Evolutionary conservation across 345 rosid genomes (phyloP).

Genomic region (Heritiera littoralis): DNA sequence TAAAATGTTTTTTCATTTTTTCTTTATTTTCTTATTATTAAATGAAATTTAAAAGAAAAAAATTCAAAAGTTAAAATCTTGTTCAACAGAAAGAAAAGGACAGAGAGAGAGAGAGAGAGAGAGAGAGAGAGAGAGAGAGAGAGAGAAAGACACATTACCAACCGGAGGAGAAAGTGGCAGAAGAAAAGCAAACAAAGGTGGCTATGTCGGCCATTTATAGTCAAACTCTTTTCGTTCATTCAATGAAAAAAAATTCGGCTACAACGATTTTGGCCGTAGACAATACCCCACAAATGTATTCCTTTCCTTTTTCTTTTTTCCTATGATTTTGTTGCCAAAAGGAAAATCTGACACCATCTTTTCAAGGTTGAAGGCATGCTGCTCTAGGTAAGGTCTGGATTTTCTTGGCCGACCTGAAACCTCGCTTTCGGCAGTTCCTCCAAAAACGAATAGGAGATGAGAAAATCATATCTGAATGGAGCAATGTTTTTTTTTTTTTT

Average conservation of each 20-base stretch:
- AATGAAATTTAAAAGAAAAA: neutral
- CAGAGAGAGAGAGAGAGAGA: constrained; percentile 1
- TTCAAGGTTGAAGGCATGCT: constrained; percentile 1
- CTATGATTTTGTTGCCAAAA: neutral
- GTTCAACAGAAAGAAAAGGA: neutral
- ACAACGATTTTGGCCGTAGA: neutral
- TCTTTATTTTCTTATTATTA: too few species aligned
- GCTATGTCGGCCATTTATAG: constrained; percentile 36
- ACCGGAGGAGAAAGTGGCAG: constrained; percentile 6
- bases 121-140: constrained; percentile 7
- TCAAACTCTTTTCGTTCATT: constrained; percentile 5
- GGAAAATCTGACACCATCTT: neutral
- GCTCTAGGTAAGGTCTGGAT: neutral
- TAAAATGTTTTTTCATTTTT: too few species aligned
- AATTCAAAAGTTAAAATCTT: neutral
- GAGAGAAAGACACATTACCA: constrained; percentile 29
- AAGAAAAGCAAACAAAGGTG: constrained; percentile 17
- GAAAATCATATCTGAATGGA: neutral
- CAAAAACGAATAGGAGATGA: neutral
- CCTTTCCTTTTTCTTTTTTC: neutral
- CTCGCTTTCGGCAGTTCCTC: neutral
- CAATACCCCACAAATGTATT: neutral
- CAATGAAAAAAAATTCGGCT: constrained; percentile 8
- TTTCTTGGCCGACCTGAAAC: constrained; percentile 17
- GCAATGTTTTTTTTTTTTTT: neutral